A percentile compares a stretch with the other conserved stretches of the same genome.
These are phyloP conservation scores for Botrytis porri DNA, from an alignment of 2,329 filamentous ascomycete genomes.

Conservation along the genomic window DNA sequence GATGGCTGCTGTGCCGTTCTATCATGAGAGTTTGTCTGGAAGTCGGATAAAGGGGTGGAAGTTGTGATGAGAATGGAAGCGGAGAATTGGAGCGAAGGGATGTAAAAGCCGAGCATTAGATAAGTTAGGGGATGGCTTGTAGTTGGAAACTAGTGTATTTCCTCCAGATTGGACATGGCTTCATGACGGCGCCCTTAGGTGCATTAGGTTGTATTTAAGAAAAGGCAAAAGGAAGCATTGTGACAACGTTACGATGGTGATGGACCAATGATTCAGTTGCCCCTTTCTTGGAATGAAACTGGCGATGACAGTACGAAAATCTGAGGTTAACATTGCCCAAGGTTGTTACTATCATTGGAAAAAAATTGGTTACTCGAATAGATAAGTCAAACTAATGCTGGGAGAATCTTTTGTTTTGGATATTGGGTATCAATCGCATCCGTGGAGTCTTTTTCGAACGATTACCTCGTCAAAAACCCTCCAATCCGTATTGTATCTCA, in stretches of 20 bases:
- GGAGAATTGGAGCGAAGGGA: not conserved
- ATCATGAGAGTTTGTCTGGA: not conserved
- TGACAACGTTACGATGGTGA: not conserved
- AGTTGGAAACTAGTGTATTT: not conserved
- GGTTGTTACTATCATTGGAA: not conserved
- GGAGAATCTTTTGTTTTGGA: not conserved
- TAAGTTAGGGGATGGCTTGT: not conserved
- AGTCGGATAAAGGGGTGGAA: not conserved
- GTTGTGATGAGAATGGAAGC: not conserved
- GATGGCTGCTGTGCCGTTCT: not conserved
- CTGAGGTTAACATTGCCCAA: not conserved
- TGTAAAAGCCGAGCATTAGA: not conserved
- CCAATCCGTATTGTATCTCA: not conserved
- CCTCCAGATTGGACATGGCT: not conserved
- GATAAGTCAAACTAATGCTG: not conserved
- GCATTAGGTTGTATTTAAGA: not conserved
- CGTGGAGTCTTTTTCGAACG: not conserved
- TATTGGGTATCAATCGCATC: not conserved
- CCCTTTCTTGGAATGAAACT: conserved; percentile 3
- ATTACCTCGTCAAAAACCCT: not conserved
- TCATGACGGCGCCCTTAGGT: not conserved
- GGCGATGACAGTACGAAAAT: not conserved
- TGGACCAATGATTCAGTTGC: not conserved
- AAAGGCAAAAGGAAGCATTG: conserved; percentile 2
- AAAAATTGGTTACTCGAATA: not conserved